Conservation (phyloP, 1,284 basidiomycete species). For the Phellopilus nigrolimitatus region DNA sequence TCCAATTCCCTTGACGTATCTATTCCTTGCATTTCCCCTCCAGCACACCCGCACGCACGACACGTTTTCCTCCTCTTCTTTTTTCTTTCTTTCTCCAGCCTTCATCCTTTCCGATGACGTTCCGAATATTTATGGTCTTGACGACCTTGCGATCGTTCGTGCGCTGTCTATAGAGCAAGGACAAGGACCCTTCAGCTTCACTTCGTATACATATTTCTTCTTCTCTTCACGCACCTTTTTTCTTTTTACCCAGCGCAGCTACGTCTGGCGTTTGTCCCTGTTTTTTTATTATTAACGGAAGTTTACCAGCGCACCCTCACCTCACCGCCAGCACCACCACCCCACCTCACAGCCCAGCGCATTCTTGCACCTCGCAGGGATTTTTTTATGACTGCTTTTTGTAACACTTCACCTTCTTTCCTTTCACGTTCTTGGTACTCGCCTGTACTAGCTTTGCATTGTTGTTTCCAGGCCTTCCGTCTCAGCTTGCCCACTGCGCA, state of each 20-base stretch:
- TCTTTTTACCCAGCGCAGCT: background rate
- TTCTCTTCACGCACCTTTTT: background rate
- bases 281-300: conserved; percentile 7
- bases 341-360: too few species aligned
- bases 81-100: background rate
- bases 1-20: background rate
- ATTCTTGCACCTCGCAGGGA: too few species aligned
- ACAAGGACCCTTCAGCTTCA: background rate
- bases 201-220: background rate
- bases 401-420: background rate
- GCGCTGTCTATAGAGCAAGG: conserved; percentile 8
- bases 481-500: too few species aligned
- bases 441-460: background rate
- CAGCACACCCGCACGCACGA: background rate
- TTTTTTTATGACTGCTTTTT: too few species aligned
- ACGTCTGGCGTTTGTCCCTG: background rate
- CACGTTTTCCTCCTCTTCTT: background rate
- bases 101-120: background rate
- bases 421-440: background rate
- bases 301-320: too few species aligned
- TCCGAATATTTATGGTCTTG: conserved; percentile 2
- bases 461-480: too few species aligned
- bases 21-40: background rate
- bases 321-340: too few species aligned
- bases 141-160: background rate